Base-by-base conservation (phyloP, 805 yeast species). In the Kluyveromyces lactis region DNA sequence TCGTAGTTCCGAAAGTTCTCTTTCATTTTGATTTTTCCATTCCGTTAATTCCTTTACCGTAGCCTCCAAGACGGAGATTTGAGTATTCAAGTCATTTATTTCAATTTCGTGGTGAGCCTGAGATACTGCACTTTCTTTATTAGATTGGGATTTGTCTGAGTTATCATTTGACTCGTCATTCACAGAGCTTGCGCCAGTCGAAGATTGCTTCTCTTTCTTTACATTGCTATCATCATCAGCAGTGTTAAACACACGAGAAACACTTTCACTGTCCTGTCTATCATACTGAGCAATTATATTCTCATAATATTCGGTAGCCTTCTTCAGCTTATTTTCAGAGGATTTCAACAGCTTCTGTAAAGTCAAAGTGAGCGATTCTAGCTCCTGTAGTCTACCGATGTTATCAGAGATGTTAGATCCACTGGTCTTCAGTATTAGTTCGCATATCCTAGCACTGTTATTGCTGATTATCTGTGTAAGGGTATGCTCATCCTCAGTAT, bases 221-320 rank as follows among this genome's bases (percentile, higher is more conserved):
- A 23, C 32, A 33, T 10, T 33, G 41, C 11, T 32, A 10, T 44
- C 42, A 10, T 50, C 37, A 3, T 36, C 40, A 6, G 37, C 47
- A 33, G 48, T 48, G 23, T 56, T 50, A 36, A 56, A 59, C 2
- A 60, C 56, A 38, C 66, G 50, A 19, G 52, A 48, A 11, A 60
- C 48, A 0, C 58, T 57, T n/a, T 42, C 40, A 12, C 64, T 59
- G 19, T 55, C 59, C 16, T 55, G 52, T 38, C 66, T 51, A 37
- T 61, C 62, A 32, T 52, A 52, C 21, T 51, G 50, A n/a, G 50
- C 56, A 11, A 60, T 39, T 24, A 56, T 36, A 1, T 40, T 42
- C 40, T 55, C 53, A 42, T 61, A 61, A 41, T 48, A 55, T 3
- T 34, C 33, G 39, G 51, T 52, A 6, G 55, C 29, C 4, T 52